A percentile compares a stretch with the other conserved stretches of the same genome.
These are phyloP conservation scores for Agapanthus africanus DNA, from an alignment of 106 monocot species.

Conservation along the genomic window DNA sequence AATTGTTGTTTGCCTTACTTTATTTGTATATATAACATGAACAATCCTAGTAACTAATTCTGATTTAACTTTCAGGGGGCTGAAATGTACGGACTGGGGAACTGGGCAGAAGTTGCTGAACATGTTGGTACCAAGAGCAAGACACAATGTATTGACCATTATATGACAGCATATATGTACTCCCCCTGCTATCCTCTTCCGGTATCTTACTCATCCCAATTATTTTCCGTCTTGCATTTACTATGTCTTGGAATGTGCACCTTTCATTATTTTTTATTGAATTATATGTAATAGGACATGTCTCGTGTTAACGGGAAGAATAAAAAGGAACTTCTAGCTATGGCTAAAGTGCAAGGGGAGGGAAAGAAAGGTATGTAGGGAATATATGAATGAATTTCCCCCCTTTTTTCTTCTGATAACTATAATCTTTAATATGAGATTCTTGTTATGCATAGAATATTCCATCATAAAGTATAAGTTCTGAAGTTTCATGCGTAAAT, in stretches of 20 bases:
- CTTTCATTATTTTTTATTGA: neutral
- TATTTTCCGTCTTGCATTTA: neutral
- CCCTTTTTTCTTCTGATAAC: neutral
- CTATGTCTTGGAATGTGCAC: neutral
- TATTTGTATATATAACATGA: neutral
- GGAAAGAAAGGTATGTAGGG: constrained; percentile 59
- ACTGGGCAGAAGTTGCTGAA: constrained; percentile 97
- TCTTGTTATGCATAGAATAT: neutral
- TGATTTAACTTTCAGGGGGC: constrained; percentile 43
- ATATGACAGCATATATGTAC: constrained; percentile 69
- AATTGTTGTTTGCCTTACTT: neutral
- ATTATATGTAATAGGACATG: constrained; percentile 62
- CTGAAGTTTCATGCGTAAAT: neutral
- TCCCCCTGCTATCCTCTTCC: constrained; percentile 96
- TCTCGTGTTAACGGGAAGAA: constrained; percentile 97
- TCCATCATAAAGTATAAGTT: neutral
- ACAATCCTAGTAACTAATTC: neutral
- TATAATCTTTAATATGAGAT: neutral
- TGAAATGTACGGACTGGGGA: constrained; percentile 97
- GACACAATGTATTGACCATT: constrained; percentile 90
- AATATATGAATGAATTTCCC: neutral
- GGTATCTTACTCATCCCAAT: constrained; percentile 31
- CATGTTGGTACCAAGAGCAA: constrained; percentile 97
- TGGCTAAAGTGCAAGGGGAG: constrained; percentile 91
- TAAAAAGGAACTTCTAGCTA: constrained; percentile 96